Conservation (phyloP, 345 rosid species). For the Ailanthus altissimus region DNA sequence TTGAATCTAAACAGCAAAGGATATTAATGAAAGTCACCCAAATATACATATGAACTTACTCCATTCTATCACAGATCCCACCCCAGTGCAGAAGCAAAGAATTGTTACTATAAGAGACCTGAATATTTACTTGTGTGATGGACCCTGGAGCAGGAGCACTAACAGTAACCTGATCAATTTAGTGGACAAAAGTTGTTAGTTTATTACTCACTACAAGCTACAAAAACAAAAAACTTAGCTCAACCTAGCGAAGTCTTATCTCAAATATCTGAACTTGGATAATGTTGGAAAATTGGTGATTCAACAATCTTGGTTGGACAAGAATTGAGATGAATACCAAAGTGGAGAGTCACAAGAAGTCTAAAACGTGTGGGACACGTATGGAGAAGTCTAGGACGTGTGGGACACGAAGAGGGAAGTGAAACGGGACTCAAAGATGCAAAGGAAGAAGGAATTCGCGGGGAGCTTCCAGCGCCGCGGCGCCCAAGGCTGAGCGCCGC, state of each 20-base stretch:
- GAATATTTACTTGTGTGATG: conserved; percentile 52
- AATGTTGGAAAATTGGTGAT: too few relatives aligned
- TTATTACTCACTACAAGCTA: conserved; percentile 14
- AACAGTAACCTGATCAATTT: conserved; percentile 62
- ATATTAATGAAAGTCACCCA: conserved; percentile 8
- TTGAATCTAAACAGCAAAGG: conserved; percentile 2
- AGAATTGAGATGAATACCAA: too few relatives aligned
- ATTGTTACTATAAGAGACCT: conserved; percentile 55
- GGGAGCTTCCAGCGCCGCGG: too few relatives aligned
- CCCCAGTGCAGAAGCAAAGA: conserved; percentile 96
- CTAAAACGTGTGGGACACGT: too few relatives aligned
- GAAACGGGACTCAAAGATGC: too few relatives aligned
- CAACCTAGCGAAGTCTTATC: conserved; percentile 9
- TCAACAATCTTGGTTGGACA: too few relatives aligned
- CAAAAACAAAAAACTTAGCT: conserved; percentile 1
- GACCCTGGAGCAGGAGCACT: conserved; percentile 44
- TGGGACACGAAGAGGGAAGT: too few relatives aligned
- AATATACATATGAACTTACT: conserved; percentile 49
- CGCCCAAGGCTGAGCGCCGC: too few relatives aligned
- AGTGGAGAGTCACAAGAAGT: too few relatives aligned
- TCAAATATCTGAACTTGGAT: conserved; percentile 12
- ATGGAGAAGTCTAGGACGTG: too few relatives aligned
- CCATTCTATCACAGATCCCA: conserved; percentile 59
- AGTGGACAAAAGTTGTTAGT: conserved; percentile 22
- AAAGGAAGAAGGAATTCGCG: too few relatives aligned